Evolutionary conservation across 2,329 filamentous ascomycete species (phyloP), one percentile per base, ranked within the genome.

Genomic region (Fusarium guadeloupense): DNA sequence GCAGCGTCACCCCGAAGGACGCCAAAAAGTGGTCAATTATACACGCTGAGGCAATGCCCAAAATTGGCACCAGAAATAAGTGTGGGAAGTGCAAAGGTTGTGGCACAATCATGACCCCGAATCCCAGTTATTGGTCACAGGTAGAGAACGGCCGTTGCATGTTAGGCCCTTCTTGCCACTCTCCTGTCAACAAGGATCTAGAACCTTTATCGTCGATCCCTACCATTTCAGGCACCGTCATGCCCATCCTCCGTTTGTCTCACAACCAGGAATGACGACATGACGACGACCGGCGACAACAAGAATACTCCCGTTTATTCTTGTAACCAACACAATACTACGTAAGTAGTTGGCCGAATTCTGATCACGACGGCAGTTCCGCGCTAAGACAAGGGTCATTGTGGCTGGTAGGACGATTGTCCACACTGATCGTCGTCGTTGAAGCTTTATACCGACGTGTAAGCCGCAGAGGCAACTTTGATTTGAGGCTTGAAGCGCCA

Each of bases 181-280:
- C 37, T 44, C 48, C 56, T 62, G 59, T 62, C 55, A 65, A 60
- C 63, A 62, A 31, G 63, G 67, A 55, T 59, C 65, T 44, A 54
- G 51, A 63, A 62, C 53, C 51, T 59, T 40, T 37, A 44, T n/a
- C 23, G 62, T 26, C 40, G 60, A 69, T 69, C 67, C 20, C 61
- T 25, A 19, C 67, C 58, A 46, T 55, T 68, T 68, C 41, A 25
- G 35, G 57, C 19, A 19, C 44, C 21, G 23, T 45, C 49, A 58
- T 53, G 57, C 50, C 59, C 48, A 50, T 64, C 64, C 59, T 59
- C 42, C 42, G 49, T 41, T 48, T 49, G 44, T 61, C 37, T 40
- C 52, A 54, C 50, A 52, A 46, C 21, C 39, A 51, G 20, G 41
- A 55, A 68, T 69, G 67, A 69, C 67, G 67, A 58, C 51, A 69